Evolutionary conservation across 306 rosid species (phyloP), one percentile per base, ranked within the genome.

Genomic region (Prunus kanzakura): DNA sequence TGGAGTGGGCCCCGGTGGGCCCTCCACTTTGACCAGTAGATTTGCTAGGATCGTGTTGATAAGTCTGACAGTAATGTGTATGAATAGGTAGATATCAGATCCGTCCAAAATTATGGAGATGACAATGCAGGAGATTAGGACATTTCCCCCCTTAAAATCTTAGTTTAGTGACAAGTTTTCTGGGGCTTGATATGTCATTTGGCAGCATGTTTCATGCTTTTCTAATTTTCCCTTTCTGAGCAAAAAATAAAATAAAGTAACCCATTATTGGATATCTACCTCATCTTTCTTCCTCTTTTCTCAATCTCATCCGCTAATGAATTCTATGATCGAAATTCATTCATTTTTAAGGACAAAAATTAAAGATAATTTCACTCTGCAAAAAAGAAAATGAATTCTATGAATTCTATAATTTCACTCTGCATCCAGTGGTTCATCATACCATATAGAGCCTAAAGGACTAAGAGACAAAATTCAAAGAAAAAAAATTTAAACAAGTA

Each of bases 211-310:
- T 71, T 55, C 25, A 41, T 12, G 55, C 25, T 45, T 60, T 15
- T 32, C 22, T 2, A 2, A 32, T 64, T 12, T 19, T 14, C 20
- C 22, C 35, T 35, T 3, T 70, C 1, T 18, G 8, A 32, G 64
- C 4, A 3, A 49, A 78, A 76, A 78, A 84, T 64, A 77, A 73
- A 29, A 55, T 55, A 60, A 56, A 56, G 19, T 4, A 11, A 13
- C 22, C 4, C 3, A 35, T 35, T 5, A 35, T 35, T 35, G 41
- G 8, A 1, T 35, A 0, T 0, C 41, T 1, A 35, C 41, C 41
- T 6, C 41, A 35, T 35, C 41, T 55, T n/a, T 20, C 27, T 55
- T n/a, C 27, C 7, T 6, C 41, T 6, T 35, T 35, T 35, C 41
- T 35, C 41, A 35, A 35, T 7, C 43, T 38, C 43, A 6, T 38